Evolutionary conservation across 371 early-diverging fungal genomes (phyloP), one percentile per base, ranked within the genome.

Genomic region (Actinomortierella wolfii): DNA sequence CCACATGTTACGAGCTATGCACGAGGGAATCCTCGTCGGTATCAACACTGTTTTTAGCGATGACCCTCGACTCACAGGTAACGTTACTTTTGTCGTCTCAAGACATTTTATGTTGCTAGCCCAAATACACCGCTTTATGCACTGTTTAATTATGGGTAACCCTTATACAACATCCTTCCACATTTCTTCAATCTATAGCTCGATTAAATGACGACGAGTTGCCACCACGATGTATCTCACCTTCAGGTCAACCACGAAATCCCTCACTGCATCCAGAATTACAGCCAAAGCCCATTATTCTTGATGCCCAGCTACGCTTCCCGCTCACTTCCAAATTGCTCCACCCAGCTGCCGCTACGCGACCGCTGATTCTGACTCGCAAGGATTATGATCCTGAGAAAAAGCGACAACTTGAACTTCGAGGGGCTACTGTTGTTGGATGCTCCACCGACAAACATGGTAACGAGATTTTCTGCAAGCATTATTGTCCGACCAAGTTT

Each of bases 1-100:
- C 0, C 93, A 93, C 63, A 71, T 80, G 85, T 63, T 95, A 51
- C 89, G 97, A 13, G 73, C 84, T 4, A 67, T 79, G 23, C 89
- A 92, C 74, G 91, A 94, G 57, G 95, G 84, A 6, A 95, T 97
- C 54, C 73, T 97, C 42, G 94, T 97, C 4, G 98, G 98, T 21
- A 85, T 92, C 43, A 88, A 89, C 40, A 97, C 98, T 5, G 86
- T 92, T 7, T 59, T 91, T 14, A 78, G 83, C 64, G 98, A 97
- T 75, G 79, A 95, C 69, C 97, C 98, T 17, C 86, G 89, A 28
- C 76, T 97, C n/a, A 90, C 83, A 62, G 89, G 88, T 78, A 82
- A 70, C 25, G 47, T 52, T 13, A 25, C 26, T 43, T 20, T 44
- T 54, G 4, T 23, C 18, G 39, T 15, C 7, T 14, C 29, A 17